These are phyloP conservation scores for Geotrichum macrosporum DNA, from an alignment of 1,139 yeast species.

Conservation along the genomic window DNA sequence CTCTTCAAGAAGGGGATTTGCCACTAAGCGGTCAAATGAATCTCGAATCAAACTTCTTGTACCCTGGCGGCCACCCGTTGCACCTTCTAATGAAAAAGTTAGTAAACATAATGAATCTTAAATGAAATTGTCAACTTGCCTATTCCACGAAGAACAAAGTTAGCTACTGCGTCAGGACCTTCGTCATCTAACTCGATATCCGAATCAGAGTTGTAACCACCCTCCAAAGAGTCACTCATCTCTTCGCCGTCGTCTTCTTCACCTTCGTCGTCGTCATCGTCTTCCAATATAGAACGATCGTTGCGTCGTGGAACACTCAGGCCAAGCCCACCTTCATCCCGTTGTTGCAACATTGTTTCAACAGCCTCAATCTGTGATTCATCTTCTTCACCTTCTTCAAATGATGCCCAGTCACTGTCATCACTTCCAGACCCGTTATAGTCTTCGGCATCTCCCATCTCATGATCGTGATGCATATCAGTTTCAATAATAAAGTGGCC, in stretches of 20 bases:
- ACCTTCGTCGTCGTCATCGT: constrained; percentile 12
- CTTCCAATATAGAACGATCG: constrained; percentile 15
- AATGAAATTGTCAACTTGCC: constrained; percentile 7
- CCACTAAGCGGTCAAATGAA: constrained; percentile 7
- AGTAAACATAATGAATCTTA: constrained; percentile 1
- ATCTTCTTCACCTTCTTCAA: constrained; percentile 33
- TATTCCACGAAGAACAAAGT: constrained; percentile 6
- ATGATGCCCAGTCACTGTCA: constrained; percentile 31
- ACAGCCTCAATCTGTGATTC: constrained; percentile 30
- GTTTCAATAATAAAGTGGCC: constrained; percentile 13
- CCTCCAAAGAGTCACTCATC: constrained; percentile 20
- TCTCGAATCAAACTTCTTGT: neutral
- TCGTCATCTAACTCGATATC: constrained; percentile 32
- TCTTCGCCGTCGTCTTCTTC: constrained; percentile 23
- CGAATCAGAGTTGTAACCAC: constrained; percentile 20
- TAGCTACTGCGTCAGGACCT: constrained; percentile 31
- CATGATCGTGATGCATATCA: constrained; percentile 13
- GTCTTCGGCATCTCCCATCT: constrained; percentile 17
- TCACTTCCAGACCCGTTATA: constrained; percentile 38
- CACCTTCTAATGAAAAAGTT: constrained; percentile 3
- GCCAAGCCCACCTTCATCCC: constrained; percentile 24
- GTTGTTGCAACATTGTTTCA: constrained; percentile 23
- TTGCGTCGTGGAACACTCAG: constrained; percentile 14
- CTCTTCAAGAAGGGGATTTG: constrained; percentile 18
- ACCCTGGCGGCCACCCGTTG: neutral